Evolutionary conservation across 169 alveolate genomes (phyloP).

Genomic region (Eimeria acervulina): DNA sequence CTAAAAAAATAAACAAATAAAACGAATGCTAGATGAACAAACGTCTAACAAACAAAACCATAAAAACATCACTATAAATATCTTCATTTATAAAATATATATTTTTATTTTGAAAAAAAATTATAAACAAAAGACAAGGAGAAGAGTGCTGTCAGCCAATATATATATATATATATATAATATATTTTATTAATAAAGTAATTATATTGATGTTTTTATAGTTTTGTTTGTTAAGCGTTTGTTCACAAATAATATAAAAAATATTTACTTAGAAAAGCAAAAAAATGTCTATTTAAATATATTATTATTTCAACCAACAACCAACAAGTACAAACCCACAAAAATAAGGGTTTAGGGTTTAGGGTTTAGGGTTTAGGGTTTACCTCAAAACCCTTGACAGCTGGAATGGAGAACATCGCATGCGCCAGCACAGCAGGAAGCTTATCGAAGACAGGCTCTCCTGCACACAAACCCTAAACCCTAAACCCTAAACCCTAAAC

Average conservation of each 20-base stretch:
- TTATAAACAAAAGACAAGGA: too few relatives aligned
- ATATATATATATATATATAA: too few relatives aligned
- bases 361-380: conserved; percentile 34
- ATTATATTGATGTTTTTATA: too few relatives aligned
- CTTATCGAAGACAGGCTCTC: conserved; percentile 84
- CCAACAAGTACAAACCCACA: not conserved
- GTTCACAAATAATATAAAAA: too few relatives aligned
- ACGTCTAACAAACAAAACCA: not conserved
- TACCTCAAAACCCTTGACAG: conserved; percentile 86
- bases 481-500: conserved; percentile 6
- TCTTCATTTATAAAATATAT: too few relatives aligned
- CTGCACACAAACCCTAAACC: conserved; percentile 63
- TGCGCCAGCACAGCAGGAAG: conserved; percentile 89
- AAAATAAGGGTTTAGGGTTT: conserved; percentile 11
- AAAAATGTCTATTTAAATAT: not conserved
- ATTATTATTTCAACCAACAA: not conserved
- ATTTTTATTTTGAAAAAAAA: too few relatives aligned
- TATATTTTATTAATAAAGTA: too few relatives aligned
- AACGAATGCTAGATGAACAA: not conserved
- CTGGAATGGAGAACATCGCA: conserved; percentile 90
- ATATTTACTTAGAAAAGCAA: not conserved
- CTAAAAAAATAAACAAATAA: not conserved
- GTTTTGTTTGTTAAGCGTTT: too few relatives aligned
- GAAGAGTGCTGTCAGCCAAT: too few relatives aligned
- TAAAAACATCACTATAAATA: not conserved